A percentile compares a stretch with the other conserved stretches of the same genome.
Conservation (phyloP, 768 basidiomycete species). For the Leucosporidium yakuticum region DNA sequence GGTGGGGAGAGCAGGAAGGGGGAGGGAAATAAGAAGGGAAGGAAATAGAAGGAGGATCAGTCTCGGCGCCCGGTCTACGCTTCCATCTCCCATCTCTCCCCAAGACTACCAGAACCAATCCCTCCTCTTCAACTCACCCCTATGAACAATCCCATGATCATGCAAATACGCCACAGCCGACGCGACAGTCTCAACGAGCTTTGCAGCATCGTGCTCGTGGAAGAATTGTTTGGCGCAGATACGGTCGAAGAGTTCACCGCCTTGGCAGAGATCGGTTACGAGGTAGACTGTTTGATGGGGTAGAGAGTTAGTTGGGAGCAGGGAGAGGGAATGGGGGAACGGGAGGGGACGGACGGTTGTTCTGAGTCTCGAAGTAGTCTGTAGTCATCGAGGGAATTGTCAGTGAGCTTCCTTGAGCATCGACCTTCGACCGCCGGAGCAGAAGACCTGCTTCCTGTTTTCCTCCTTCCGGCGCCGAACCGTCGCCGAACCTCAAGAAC, state of each 20-base stretch:
- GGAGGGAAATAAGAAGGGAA: neutral
- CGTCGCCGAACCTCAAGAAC: neutral
- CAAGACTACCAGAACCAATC: neutral
- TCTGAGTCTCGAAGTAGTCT: conserved; percentile 36
- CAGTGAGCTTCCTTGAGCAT: no score
- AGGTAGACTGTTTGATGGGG: conserved; percentile 53
- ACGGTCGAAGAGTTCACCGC: conserved; percentile 93
- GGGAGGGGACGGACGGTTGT: conserved; percentile 23
- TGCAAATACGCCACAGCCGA: conserved; percentile 87
- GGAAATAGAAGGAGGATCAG: neutral
- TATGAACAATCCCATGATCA: conserved; percentile 83
- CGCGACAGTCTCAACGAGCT: conserved; percentile 77
- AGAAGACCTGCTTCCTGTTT: neutral
- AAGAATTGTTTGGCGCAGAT: conserved; percentile 95
- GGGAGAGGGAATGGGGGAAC: neutral
- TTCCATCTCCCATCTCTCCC: neutral
- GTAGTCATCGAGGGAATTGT: no score
- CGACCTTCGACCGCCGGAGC: neutral
- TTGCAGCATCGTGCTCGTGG: conserved; percentile 88
- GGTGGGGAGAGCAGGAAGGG: neutral
- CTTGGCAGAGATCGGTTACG: conserved; percentile 83
- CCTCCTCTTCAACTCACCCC: conserved; percentile 44
- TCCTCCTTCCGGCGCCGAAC: no score
- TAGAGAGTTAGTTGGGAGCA: neutral
- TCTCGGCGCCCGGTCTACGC: neutral